These are phyloP conservation scores for Yamadazyma nakazawae DNA, from an alignment of 805 yeast species.

Conservation along the genomic window DNA sequence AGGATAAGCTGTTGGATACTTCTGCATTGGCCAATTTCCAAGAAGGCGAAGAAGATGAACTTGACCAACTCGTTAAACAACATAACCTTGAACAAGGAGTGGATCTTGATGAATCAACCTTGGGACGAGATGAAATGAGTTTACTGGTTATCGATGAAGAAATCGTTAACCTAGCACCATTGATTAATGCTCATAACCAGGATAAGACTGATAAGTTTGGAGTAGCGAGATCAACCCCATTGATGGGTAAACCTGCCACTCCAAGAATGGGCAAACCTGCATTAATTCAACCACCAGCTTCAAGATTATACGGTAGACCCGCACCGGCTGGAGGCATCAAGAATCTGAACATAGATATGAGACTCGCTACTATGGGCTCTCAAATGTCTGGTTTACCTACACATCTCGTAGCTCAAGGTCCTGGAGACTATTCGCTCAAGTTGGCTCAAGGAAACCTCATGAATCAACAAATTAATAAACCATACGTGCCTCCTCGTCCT, in stretches of 20 bases:
- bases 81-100: constrained; percentile 36
- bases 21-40: constrained; percentile 8
- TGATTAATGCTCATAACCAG: constrained; percentile 32
- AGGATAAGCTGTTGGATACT: neutral
- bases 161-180: constrained; percentile 38
- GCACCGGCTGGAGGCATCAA: constrained; percentile 14
- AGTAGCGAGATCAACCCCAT: constrained; percentile 17
- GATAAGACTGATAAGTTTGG: constrained; percentile 16
- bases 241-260: constrained; percentile 31
- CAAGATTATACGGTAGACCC: constrained; percentile 32
- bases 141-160: constrained; percentile 37
- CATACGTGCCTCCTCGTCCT: constrained; percentile 22
- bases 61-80: constrained; percentile 32
- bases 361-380: constrained; percentile 19
- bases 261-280: constrained; percentile 47
- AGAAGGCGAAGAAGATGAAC: constrained; percentile 34
- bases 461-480: constrained; percentile 7
- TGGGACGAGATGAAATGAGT: constrained; percentile 22
- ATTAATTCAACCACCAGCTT: constrained; percentile 43
- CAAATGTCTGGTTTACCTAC: constrained; percentile 19
- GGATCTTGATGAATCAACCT: constrained; percentile 20
- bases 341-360: constrained; percentile 19
- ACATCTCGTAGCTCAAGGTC: constrained; percentile 18
- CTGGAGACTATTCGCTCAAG: constrained; percentile 16
- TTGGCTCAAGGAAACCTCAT: constrained; percentile 17